These are phyloP conservation scores for Calonectria montana DNA, from an alignment of 2,329 filamentous ascomycete genomes.

Conservation along the genomic window DNA sequence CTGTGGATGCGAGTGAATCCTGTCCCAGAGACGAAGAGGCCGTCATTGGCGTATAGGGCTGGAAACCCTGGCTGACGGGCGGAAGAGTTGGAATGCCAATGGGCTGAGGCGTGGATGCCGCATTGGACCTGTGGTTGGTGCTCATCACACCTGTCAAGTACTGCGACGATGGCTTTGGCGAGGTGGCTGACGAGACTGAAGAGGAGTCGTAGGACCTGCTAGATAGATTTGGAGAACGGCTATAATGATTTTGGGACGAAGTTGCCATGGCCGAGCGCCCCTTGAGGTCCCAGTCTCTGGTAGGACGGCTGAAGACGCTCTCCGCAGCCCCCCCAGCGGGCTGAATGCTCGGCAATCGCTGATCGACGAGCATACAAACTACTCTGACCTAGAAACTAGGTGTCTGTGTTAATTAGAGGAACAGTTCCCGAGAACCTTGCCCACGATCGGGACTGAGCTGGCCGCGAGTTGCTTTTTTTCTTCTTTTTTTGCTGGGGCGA, in stretches of 20 bases:
- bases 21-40: slow-evolving; percentile 64
- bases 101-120: slow-evolving; percentile 61
- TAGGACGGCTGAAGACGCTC: slow-evolving; percentile 24
- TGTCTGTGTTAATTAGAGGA: slow-evolving; percentile 33
- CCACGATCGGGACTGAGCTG: slow-evolving; percentile 21
- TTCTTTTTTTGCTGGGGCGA: slow-evolving; percentile 12
- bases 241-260: slow-evolving; percentile 65
- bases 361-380: slow-evolving; percentile 41
- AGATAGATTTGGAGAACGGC: slow-evolving; percentile 71
- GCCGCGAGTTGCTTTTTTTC: slow-evolving; percentile 33
- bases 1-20: slow-evolving; percentile 69
- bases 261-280: slow-evolving; percentile 59
- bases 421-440: slow-evolving; percentile 26
- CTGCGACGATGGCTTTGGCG: slow-evolving; percentile 65
- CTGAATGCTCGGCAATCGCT: slow-evolving; percentile 31
- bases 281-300: slow-evolving; percentile 31
- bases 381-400: slow-evolving; percentile 33
- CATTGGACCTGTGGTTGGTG: slow-evolving; percentile 61
- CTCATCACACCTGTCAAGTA: slow-evolving; percentile 65
- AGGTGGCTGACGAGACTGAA: slow-evolving; percentile 71
- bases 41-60: slow-evolving; percentile 64
- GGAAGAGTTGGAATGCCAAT: slow-evolving; percentile 65
- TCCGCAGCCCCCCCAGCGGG: slow-evolving; percentile 33
- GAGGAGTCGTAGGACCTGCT: slow-evolving; percentile 73
- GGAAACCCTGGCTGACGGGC: slow-evolving; percentile 60